Evolutionary conservation across 805 yeast species (phyloP), one percentile per base, ranked within the genome.

Genomic region (Saccharomyces kudriavzevii): DNA sequence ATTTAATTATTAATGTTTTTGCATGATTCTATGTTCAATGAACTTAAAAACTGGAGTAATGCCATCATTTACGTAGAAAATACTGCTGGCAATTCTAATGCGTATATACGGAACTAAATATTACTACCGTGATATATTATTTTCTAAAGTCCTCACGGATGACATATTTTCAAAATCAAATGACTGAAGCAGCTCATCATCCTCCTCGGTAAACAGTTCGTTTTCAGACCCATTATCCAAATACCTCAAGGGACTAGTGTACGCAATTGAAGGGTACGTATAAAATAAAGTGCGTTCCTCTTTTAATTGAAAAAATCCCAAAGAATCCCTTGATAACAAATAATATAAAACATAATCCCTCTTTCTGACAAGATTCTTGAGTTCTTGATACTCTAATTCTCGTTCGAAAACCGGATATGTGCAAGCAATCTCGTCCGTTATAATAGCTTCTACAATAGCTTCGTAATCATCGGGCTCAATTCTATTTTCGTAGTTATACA

Each of bases 331-430:
- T 6, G 66, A 67, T 20, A 64, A 61, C 6, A 63, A 13, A 47
- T 58, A 59, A 54, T 65, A 59, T 26, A 62, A 28, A n/a, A 62
- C 22, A 43, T 58, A 54, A 51, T 69, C 67, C 11, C 49, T 43
- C 31, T 47, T 46, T 2, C 52, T 51, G 0, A 62, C 47, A 13
- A 50, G 26, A 10, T 49, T 43, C 11, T 49, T 46, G 45, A 59
- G 47, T 48, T 66, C 68, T 25, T 58, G 53, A 46, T 55, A 60
- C 47, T 68, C 68, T 28, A 66, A 53, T 49, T 68, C 68, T 49
- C 51, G 56, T 3, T 62, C 59, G 50, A 65, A 67, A 1, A 49
- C 49, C 13, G 62, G 61, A 31, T 45, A 48, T n/a, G 31, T 51
- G 4, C 52, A 52, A 20, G 54, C 52, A 9, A 53, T 45, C 8